Evolutionary conservation across 2,329 filamentous ascomycete genomes (phyloP).

Genomic region (Alternaria viburni): DNA sequence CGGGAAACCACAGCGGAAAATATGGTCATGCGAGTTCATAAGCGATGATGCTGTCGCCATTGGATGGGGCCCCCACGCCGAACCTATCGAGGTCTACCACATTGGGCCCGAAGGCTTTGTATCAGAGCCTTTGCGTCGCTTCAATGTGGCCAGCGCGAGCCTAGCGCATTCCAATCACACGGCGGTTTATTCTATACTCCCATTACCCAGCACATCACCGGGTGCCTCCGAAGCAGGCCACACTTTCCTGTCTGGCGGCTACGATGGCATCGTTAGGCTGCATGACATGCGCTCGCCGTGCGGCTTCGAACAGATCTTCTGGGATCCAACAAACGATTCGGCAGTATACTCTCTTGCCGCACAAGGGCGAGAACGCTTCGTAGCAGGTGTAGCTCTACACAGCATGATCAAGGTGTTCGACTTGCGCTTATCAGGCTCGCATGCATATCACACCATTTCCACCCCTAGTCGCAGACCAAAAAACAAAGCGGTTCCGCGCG

Average conservation of each 20-base stretch:
- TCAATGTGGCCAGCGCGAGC: slow-evolving; percentile 33
- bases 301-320: slow-evolving; percentile 57
- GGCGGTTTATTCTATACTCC: slow-evolving; percentile 56
- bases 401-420: slow-evolving; percentile 68
- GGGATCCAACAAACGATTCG: slow-evolving; percentile 63
- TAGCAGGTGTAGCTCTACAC: slow-evolving; percentile 64
- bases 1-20: slow-evolving; percentile 29
- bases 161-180: slow-evolving; percentile 15
- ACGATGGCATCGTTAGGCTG: slow-evolving; percentile 63
- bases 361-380: slow-evolving; percentile 62
- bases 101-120: slow-evolving; percentile 55
- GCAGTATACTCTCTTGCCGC: slow-evolving; percentile 65
- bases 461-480: no score
- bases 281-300: slow-evolving; percentile 65
- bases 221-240: slow-evolving; percentile 51
- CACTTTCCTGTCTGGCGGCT: slow-evolving; percentile 66
- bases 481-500: not conserved
- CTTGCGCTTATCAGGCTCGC: slow-evolving; percentile 58
- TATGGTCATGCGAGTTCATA: slow-evolving; percentile 62
- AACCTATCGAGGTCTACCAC: slow-evolving; percentile 58
- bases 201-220: slow-evolving; percentile 44
- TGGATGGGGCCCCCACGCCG: slow-evolving; percentile 53
- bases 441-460: slow-evolving; percentile 42
- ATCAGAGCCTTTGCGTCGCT: slow-evolving; percentile 47
- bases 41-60: slow-evolving; percentile 59